Percentiles rank a stretch among this genome's conserved stretches.
phyloP scores from a whole-genome alignment of 768 basidiomycete species.

The Steccherinum ochraceum region DNA sequence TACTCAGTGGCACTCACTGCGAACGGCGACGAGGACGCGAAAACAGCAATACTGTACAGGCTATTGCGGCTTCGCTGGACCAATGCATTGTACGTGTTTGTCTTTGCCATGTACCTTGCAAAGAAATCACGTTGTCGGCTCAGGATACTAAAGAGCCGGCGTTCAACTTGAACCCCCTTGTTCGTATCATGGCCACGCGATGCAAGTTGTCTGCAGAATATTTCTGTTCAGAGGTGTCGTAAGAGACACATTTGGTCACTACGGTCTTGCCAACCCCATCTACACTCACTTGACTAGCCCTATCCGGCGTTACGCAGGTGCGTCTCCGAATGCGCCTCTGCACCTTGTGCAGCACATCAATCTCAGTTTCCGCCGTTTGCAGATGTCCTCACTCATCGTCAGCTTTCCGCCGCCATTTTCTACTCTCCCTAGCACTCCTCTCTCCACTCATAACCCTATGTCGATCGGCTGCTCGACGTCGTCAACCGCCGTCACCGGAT shows the following conservation, averaged over 20 bases:
- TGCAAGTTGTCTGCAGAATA: conserved; percentile 99
- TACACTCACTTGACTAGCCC: conserved; percentile 99
- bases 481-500: conserved; percentile 91
- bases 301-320: conserved; percentile 92
- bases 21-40: conserved; percentile 92
- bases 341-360: neutral
- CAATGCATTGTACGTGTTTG: conserved; percentile 62
- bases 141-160: conserved; percentile 81
- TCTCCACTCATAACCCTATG: conserved; percentile 81
- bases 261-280: conserved; percentile 94
- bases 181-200: conserved; percentile 97
- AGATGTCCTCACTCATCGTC: conserved; percentile 94
- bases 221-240: conserved; percentile 95
- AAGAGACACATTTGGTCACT: conserved; percentile 91
- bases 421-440: conserved; percentile 79
- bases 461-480: conserved; percentile 79
- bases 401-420: conserved; percentile 85
- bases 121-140: conserved; percentile 5
- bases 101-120: neutral
- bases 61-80: conserved; percentile 85
- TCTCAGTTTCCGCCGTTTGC: neutral
- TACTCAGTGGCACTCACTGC: conserved; percentile 83
- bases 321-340: neutral
- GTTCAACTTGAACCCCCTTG: conserved; percentile 98
- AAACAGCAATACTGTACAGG: conserved; percentile 84